Conservation (phyloP, 345 rosid species). For the Erucastrum elatum region DNA sequence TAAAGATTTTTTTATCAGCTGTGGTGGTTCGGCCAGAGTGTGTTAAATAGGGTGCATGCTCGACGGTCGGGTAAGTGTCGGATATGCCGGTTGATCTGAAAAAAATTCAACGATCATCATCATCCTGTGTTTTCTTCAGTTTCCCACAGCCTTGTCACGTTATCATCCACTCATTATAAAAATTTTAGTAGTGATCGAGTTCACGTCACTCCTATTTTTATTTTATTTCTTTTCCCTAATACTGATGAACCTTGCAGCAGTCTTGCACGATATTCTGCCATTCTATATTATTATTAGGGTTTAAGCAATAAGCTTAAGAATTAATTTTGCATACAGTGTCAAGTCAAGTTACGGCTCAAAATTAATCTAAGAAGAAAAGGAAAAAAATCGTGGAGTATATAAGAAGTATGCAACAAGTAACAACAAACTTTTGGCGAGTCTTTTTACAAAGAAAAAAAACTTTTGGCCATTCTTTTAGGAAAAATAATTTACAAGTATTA, state of each 20-base stretch:
- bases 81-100: constrained; percentile 37
- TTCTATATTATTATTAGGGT: not conserved
- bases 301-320: not conserved
- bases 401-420: not conserved
- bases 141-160: constrained; percentile 19
- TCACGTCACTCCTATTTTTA: constrained; percentile 31
- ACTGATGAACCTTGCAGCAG: constrained; percentile 15
- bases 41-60: constrained; percentile 46
- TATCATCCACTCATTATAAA: constrained; percentile 2
- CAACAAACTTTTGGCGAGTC: not conserved
- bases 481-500: too few relatives aligned
- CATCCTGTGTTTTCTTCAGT: not conserved
- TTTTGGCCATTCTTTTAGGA: too few relatives aligned
- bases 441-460: too few relatives aligned
- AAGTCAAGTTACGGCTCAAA: not conserved
- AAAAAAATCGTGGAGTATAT: not conserved
- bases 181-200: not conserved
- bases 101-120: constrained; percentile 31
- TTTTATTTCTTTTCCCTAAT: not conserved
- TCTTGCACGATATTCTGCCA: constrained; percentile 17
- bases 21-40: constrained; percentile 44
- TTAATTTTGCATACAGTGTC: not conserved
- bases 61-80: constrained; percentile 58
- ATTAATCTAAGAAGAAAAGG: not conserved
- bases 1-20: not conserved